Conservation (phyloP, 1,284 basidiomycete genomes). For the Austropuccinia psidii region DNA sequence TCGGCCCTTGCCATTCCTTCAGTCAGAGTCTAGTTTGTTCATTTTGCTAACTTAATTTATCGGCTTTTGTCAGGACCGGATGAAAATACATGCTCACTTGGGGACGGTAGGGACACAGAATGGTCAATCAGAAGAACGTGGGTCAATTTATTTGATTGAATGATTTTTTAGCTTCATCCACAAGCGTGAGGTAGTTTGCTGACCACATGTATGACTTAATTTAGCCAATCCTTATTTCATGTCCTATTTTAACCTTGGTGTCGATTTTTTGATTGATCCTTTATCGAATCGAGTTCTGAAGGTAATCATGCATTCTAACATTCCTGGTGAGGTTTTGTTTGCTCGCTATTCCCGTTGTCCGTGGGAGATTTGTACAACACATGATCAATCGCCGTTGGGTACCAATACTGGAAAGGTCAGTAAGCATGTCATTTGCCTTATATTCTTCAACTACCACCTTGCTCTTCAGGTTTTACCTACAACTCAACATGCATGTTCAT, state of each 20-base stretch:
- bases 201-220: neutral
- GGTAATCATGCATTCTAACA: constrained; percentile 43
- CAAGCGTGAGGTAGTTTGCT: neutral
- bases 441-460: neutral
- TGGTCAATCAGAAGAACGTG: neutral
- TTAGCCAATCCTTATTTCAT: constrained; percentile 43
- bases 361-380: constrained; percentile 36
- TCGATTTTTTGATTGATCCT: constrained; percentile 42
- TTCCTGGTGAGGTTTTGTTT: constrained; percentile 44
- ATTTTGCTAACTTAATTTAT: neutral
- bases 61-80: constrained; percentile 39
- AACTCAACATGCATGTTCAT: too few species aligned
- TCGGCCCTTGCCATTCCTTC: neutral
- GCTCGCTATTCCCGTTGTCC: constrained; percentile 40
- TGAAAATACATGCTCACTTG: constrained; percentile 40
- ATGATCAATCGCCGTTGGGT: neutral
- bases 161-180: constrained; percentile 30
- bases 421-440: neutral
- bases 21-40: neutral
- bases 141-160: neutral
- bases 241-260: constrained; percentile 43
- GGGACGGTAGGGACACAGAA: neutral
- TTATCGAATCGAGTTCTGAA: constrained; percentile 40
- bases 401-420: constrained; percentile 7
- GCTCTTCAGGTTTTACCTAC: neutral